These are phyloP conservation scores for Pyrenula aspistea DNA, from an alignment of 495 filamentous ascomycete species.

Conservation along the genomic window DNA sequence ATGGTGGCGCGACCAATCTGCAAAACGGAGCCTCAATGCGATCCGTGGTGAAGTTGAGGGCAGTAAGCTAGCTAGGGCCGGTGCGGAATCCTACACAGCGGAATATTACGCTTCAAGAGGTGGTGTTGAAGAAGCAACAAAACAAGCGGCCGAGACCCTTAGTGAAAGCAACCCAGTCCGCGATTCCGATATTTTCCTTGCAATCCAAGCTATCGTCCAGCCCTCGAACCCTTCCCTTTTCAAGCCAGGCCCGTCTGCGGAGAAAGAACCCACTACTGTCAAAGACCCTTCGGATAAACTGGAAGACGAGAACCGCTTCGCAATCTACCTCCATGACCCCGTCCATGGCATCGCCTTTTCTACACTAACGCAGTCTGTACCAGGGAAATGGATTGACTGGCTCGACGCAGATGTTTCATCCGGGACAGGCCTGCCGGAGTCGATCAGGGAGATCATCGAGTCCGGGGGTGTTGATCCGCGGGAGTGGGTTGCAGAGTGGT, in stretches of 20 bases:
- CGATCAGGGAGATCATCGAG: slow-evolving; percentile 80
- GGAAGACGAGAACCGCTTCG: slow-evolving; percentile 62
- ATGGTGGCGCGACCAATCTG: slow-evolving; percentile 75
- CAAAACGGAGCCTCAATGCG: slow-evolving; percentile 62
- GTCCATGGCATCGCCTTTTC: slow-evolving; percentile 82
- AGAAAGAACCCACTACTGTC: slow-evolving; percentile 37
- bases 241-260: slow-evolving; percentile 37
- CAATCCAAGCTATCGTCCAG: slow-evolving; percentile 75
- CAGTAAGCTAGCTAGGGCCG: slow-evolving; percentile 76
- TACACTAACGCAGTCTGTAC: slow-evolving; percentile 73
- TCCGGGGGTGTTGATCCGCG: slow-evolving; percentile 84
- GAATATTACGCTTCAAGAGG: slow-evolving; percentile 71
- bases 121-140: slow-evolving; percentile 69
- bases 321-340: slow-evolving; percentile 86
- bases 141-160: slow-evolving; percentile 58
- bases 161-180: slow-evolving; percentile 81
- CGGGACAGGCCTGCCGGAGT: slow-evolving; percentile 52
- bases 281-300: slow-evolving; percentile 31
- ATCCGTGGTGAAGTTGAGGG: slow-evolving; percentile 74
- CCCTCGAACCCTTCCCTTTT: slow-evolving; percentile 54
- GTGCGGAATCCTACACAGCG: slow-evolving; percentile 72
- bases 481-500: slow-evolving; percentile 96
- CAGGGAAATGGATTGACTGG: slow-evolving; percentile 81
- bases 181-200: slow-evolving; percentile 87
- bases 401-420: slow-evolving; percentile 68